phyloP scores from a whole-genome alignment of 2,329 filamentous ascomycete genomes.

The Coniochaeta sp. region DNA sequence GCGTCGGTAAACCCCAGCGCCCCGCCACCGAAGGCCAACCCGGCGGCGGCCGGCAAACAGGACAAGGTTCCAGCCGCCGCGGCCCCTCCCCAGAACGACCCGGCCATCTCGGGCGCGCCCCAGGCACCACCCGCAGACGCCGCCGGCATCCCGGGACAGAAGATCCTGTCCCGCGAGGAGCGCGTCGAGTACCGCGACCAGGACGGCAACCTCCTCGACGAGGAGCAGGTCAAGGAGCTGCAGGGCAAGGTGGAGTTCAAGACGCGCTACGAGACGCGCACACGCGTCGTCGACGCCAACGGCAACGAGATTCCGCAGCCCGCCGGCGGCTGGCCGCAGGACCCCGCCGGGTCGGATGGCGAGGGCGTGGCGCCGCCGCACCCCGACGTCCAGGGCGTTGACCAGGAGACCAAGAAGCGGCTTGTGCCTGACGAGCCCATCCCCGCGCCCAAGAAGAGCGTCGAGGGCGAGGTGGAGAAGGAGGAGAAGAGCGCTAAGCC shows the following conservation, averaged over 20 bases:
- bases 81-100: slow-evolving; percentile 9
- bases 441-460: slow-evolving; percentile 38
- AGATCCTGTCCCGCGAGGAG: slow-evolving; percentile 59
- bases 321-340: slow-evolving; percentile 30
- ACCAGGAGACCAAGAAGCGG: slow-evolving; percentile 47
- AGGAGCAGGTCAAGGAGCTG: slow-evolving; percentile 75
- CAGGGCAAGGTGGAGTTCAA: slow-evolving; percentile 93
- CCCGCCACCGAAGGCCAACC: slow-evolving; percentile 6
- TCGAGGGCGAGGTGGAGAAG: slow-evolving; percentile 53
- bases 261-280: slow-evolving; percentile 93
- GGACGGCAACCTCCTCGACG: slow-evolving; percentile 79
- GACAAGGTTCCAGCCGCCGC: slow-evolving; percentile 19
- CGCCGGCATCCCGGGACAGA: slow-evolving; percentile 32
- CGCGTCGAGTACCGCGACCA: slow-evolving; percentile 92
- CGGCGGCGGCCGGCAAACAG: slow-evolving; percentile 8
- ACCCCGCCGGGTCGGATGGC: slow-evolving; percentile 15
- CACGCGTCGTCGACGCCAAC: slow-evolving; percentile 68
- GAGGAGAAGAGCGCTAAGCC: slow-evolving; percentile 52
- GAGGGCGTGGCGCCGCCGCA: slow-evolving; percentile 48
- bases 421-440: slow-evolving; percentile 28
- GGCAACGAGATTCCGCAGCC: slow-evolving; percentile 66
- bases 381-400: slow-evolving; percentile 53
- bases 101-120: slow-evolving; percentile 41
- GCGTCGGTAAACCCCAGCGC: slow-evolving; percentile 12
- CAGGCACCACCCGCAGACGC: slow-evolving; percentile 17